These are phyloP conservation scores for Colletotrichum tabaci DNA, from an alignment of 2,329 filamentous ascomycete species.

Conservation along the genomic window DNA sequence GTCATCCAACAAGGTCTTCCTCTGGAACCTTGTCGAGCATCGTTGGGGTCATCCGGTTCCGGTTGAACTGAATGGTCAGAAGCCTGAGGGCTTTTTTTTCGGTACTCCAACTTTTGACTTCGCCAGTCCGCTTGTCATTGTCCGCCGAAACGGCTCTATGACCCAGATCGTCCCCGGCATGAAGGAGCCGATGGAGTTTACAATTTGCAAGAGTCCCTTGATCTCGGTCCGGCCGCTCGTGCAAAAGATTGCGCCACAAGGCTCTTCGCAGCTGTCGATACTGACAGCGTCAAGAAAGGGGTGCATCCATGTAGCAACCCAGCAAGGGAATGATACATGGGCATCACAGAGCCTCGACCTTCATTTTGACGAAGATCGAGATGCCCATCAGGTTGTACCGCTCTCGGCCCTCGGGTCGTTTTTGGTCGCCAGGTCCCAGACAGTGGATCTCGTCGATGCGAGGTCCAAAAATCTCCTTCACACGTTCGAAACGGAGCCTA, in stretches of 20 bases:
- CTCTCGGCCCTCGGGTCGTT: slow-evolving; percentile 72
- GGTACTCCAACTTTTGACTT: slow-evolving; percentile 55
- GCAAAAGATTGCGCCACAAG: slow-evolving; percentile 58
- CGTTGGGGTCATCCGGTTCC: slow-evolving; percentile 69
- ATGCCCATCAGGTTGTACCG: slow-evolving; percentile 71
- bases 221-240: slow-evolving; percentile 64
- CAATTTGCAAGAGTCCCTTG: slow-evolving; percentile 68
- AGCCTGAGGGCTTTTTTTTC: slow-evolving; percentile 77
- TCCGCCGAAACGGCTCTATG: slow-evolving; percentile 76
- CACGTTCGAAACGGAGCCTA: slow-evolving; percentile 71
- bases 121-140: slow-evolving; percentile 68
- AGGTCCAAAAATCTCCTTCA: slow-evolving; percentile 66
- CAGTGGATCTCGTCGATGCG: slow-evolving; percentile 71
- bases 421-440: slow-evolving; percentile 70
- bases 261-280: slow-evolving; percentile 48
- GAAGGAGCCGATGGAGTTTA: slow-evolving; percentile 58
- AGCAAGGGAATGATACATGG: slow-evolving; percentile 61
- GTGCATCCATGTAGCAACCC: slow-evolving; percentile 64
- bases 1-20: slow-evolving; percentile 68
- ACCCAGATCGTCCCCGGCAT: slow-evolving; percentile 68
- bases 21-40: slow-evolving; percentile 75
- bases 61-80: slow-evolving; percentile 71
- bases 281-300: slow-evolving; percentile 66
- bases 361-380: slow-evolving; percentile 55
- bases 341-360: slow-evolving; percentile 62